Evolutionary conservation across 1,284 basidiomycete genomes (phyloP).

Genomic region (Microbotryum saponariae): DNA sequence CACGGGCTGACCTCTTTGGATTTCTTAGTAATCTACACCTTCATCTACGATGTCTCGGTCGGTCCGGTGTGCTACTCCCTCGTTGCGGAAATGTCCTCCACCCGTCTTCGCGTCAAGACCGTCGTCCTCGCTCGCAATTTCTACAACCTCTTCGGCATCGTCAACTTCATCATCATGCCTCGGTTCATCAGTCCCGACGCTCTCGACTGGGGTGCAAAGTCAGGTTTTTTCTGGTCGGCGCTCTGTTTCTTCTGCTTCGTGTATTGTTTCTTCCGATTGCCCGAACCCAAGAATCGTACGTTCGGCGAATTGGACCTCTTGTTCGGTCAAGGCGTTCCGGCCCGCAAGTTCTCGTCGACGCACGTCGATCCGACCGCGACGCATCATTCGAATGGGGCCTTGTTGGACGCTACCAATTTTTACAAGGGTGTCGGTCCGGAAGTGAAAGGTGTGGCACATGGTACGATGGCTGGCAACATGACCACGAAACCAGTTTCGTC

Average conservation of each 20-base stretch:
- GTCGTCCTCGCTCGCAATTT: no score
- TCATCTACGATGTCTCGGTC: conserved; percentile 42
- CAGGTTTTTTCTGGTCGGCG: conserved; percentile 43
- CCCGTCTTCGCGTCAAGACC: conserved; percentile 30
- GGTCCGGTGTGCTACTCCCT: conserved; percentile 45
- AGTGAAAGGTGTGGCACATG: no score
- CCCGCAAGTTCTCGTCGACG: conserved; percentile 35
- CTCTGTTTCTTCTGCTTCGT: conserved; percentile 35
- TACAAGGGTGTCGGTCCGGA: no score
- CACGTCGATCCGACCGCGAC: conserved; percentile 14
- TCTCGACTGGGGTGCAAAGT: no score
- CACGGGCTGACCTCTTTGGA: no score
- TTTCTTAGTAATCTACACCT: conserved; percentile 41
- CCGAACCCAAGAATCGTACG: conserved; percentile 42
- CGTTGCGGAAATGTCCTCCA: conserved; percentile 46
- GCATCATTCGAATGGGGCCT: conserved; percentile 9
- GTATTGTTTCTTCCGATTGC: conserved; percentile 40
- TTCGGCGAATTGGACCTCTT: conserved; percentile 29
- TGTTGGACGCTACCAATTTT: no score
- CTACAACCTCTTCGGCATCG: no score
- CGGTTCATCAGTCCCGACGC: no score
- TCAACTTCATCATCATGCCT: no score
- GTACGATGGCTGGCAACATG: no score
- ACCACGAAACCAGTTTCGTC: no score
- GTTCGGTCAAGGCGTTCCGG: conserved; percentile 32